These are phyloP conservation scores for Cercospora citrullina DNA, from an alignment of 2,329 filamentous ascomycete species.

Conservation along the genomic window DNA sequence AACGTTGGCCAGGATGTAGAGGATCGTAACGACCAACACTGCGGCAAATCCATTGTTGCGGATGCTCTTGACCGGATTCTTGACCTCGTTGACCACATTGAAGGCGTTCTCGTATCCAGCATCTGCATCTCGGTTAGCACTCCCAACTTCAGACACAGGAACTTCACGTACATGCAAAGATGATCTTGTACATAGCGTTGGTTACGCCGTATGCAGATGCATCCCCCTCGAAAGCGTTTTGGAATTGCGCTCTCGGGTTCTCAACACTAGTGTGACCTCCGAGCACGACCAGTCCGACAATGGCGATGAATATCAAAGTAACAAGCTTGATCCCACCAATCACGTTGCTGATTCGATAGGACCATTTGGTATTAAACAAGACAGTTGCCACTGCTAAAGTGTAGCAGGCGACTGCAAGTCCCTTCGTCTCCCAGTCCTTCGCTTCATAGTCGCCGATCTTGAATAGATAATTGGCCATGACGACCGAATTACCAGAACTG, in stretches of 20 bases:
- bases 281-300: constrained; percentile 62
- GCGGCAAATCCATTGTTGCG: constrained; percentile 44
- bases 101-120: constrained; percentile 54
- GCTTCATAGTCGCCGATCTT: constrained; percentile 54
- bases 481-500: constrained; percentile 64
- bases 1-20: constrained; percentile 60
- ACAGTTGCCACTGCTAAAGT: constrained; percentile 52
- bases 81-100: constrained; percentile 63
- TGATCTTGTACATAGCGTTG: constrained; percentile 56
- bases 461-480: constrained; percentile 61
- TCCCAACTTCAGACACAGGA: neutral
- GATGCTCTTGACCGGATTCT: constrained; percentile 59
- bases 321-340: constrained; percentile 62
- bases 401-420: constrained; percentile 65
- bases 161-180: constrained; percentile 40
- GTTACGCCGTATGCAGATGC: constrained; percentile 54
- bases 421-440: constrained; percentile 65
- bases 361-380: constrained; percentile 58
- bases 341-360: constrained; percentile 56
- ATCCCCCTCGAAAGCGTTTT: constrained; percentile 55
- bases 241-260: constrained; percentile 57
- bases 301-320: constrained; percentile 57
- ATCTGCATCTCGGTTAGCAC: constrained; percentile 3
- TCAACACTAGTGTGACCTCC: constrained; percentile 55
- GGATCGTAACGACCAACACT: constrained; percentile 46